Percentiles rank a stretch among this genome's conserved stretches.
Evolutionary conservation across 192 early-diverging fungal genomes (phyloP).

Genomic region (Allomyces javanicus): DNA sequence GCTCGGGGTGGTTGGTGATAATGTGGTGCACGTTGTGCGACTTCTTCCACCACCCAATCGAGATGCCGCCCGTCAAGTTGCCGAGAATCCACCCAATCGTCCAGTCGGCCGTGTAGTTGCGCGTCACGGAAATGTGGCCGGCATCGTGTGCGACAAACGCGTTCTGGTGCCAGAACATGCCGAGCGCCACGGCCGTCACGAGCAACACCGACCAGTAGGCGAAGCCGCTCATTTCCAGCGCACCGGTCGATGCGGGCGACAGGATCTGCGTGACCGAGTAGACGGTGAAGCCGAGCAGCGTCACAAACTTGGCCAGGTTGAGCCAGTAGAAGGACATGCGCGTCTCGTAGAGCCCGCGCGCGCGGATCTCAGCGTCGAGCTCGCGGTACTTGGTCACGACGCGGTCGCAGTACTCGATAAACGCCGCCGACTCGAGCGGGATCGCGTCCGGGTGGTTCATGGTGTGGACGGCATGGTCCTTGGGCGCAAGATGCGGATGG

Average conservation of each 20-base stretch:
- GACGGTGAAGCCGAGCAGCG: slow-evolving; percentile 1
- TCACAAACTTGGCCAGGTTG: slow-evolving; percentile 12
- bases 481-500: not conserved
- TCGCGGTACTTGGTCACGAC: slow-evolving; percentile 25
- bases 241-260: slow-evolving; percentile 9
- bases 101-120: slow-evolving; percentile 49
- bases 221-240: slow-evolving; percentile 9
- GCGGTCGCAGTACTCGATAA: not conserved
- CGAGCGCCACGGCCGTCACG: slow-evolving; percentile 35
- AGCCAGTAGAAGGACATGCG: slow-evolving; percentile 6
- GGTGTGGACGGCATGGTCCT: not conserved
- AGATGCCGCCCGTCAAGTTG: slow-evolving; percentile 67
- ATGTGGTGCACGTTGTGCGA: slow-evolving; percentile 96
- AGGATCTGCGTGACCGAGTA: slow-evolving; percentile 12
- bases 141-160: slow-evolving; percentile 87
- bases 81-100: slow-evolving; percentile 64
- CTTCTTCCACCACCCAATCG: slow-evolving; percentile 93
- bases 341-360: slow-evolving; percentile 43
- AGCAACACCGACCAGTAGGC: slow-evolving; percentile 6
- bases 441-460: not conserved
- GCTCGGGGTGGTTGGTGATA: slow-evolving; percentile 76
- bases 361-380: slow-evolving; percentile 42
- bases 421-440: not conserved
- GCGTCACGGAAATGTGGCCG: slow-evolving; percentile 86
- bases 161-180: slow-evolving; percentile 72